Evolutionary conservation across 1,284 basidiomycete species (phyloP).

Genomic region (Sphaerobolus stellatus): DNA sequence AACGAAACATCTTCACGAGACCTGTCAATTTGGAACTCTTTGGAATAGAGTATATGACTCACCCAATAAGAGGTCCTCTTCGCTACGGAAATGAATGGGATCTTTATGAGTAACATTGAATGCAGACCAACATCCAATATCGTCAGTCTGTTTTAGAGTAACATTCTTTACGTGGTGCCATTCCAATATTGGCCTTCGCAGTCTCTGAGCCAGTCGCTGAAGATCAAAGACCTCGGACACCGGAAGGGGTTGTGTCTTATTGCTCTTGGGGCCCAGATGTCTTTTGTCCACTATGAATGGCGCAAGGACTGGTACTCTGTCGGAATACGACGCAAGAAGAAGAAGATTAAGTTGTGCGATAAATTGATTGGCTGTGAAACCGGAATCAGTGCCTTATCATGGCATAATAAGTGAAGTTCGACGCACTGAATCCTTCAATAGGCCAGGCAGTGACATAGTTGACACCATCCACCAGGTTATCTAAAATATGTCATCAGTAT

Average conservation of each 20-base stretch:
- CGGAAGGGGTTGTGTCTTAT: neutral
- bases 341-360: constrained; percentile 1
- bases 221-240: neutral
- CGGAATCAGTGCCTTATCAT: neutral
- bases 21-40: neutral
- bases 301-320: neutral
- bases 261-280: neutral
- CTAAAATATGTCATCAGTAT: too few relatives aligned
- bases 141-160: neutral
- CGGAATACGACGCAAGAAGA: neutral
- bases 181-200: constrained; percentile 2
- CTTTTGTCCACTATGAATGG: neutral
- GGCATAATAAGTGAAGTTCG: neutral
- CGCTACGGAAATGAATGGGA: neutral
- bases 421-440: constrained; percentile 2
- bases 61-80: neutral
- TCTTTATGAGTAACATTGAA: neutral
- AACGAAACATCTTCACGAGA: constrained; percentile 2
- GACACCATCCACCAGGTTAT: constrained; percentile 1
- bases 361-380: constrained; percentile 1
- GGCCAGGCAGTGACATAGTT: constrained; percentile 3
- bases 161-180: neutral
- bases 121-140: constrained; percentile 3
- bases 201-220: neutral
- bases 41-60: neutral